These are phyloP conservation scores for Pleurozium schreberi DNA, from an alignment of 225 moss, liverwort and hornwort genomes.

Conservation along the genomic window DNA sequence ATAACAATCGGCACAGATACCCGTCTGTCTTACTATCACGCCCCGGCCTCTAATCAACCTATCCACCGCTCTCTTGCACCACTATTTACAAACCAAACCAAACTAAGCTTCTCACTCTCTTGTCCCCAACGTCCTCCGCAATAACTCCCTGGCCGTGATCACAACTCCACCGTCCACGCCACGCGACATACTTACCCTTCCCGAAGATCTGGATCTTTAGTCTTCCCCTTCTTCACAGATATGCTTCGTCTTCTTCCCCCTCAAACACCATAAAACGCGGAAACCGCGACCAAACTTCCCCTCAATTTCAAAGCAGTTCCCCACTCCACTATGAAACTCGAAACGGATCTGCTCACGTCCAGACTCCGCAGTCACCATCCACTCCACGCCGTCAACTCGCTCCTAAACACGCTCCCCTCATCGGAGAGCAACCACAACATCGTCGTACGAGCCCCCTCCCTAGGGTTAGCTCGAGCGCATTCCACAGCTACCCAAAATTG, in stretches of 20 bases:
- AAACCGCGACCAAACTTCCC: neutral
- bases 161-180: neutral
- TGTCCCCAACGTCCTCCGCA: neutral
- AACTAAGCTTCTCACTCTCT: neutral
- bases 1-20: neutral
- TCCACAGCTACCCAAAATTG: neutral
- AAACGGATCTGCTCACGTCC: neutral
- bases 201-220: neutral
- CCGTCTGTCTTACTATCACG: neutral
- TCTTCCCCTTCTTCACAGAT: neutral
- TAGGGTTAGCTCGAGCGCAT: constrained; percentile 2
- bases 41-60: neutral
- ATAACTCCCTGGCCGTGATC: neutral
- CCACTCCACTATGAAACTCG: neutral
- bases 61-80: neutral
- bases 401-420: neutral
- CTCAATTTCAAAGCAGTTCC: neutral
- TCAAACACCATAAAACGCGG: neutral
- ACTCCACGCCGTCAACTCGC: neutral
- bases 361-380: neutral
- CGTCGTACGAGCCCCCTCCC: neutral
- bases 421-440: neutral
- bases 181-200: neutral
- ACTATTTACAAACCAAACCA: neutral
- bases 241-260: neutral